Conservation (phyloP, 2,329 filamentous ascomycete genomes). For the Fusarium gaditjirri region DNA sequence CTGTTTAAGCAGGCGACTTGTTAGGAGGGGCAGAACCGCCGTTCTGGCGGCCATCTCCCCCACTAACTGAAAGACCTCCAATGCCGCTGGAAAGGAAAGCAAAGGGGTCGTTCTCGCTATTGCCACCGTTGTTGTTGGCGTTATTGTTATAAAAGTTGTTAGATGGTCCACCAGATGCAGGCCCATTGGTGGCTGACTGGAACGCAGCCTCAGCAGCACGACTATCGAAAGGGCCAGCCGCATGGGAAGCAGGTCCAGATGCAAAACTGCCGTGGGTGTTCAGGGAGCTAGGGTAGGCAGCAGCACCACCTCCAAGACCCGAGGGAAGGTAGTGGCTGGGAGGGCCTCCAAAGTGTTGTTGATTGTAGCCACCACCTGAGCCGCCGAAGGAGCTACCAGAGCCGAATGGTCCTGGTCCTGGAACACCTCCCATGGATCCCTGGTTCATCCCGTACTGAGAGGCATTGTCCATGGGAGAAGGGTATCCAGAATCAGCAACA, state of each 20-base stretch:
- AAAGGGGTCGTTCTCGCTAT: conserved; percentile 78
- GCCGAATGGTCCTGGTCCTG: conserved; percentile 80
- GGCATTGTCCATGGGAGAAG: conserved; percentile 87
- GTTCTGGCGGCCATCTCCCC: conserved; percentile 71
- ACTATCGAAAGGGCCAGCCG: conserved; percentile 89
- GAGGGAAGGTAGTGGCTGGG: conserved; percentile 92
- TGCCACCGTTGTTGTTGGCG: conserved; percentile 72
- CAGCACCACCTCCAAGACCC: conserved; percentile 78
- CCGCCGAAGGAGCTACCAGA: conserved; percentile 75
- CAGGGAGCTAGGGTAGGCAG: conserved; percentile 79
- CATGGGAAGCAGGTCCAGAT: conserved; percentile 80
- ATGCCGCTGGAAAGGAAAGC: conserved; percentile 82
- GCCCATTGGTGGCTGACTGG: conserved; percentile 85
- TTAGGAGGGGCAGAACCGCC: conserved; percentile 65
- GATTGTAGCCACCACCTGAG: conserved; percentile 71
- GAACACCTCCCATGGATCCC: conserved; percentile 85
- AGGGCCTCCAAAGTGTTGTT: conserved; percentile 89
- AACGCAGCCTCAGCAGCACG: conserved; percentile 95
- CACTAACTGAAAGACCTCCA: conserved; percentile 76
- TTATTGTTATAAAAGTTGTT: conserved; percentile 62
- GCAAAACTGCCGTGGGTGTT: conserved; percentile 78
- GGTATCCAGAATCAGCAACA: conserved; percentile 92
- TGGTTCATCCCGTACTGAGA: conserved; percentile 87
- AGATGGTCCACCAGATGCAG: conserved; percentile 78
- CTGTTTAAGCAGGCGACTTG: conserved; percentile 68